Evolutionary conservation across 495 filamentous ascomycete species (phyloP).

Genomic region (Cercophora scortea): DNA sequence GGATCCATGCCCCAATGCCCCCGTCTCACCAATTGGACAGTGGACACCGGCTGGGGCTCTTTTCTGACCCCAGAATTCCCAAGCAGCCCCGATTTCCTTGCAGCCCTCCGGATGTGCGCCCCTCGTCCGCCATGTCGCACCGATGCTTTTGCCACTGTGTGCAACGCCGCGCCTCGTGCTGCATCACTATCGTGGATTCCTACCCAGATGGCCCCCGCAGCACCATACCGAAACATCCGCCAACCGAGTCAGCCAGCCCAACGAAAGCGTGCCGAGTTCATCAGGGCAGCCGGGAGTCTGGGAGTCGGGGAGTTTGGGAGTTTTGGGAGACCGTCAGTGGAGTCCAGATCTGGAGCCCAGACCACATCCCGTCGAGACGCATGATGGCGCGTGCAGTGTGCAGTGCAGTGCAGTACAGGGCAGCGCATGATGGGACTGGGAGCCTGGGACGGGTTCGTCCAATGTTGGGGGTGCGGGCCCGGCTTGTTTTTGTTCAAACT

Average conservation of each 20-base stretch:
- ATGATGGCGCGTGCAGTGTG: no score
- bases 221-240: constrained; percentile 11
- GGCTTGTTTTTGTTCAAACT: no score
- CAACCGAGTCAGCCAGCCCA: neutral
- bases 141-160: neutral
- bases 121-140: constrained; percentile 1
- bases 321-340: no score
- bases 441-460: no score
- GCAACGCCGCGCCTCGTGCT: neutral
- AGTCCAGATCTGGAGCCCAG: no score
- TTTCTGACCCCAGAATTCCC: constrained; percentile 9
- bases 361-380: no score
- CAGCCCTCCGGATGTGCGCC: constrained; percentile 7
- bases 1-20: constrained; percentile 10
- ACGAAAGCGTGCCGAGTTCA: no score
- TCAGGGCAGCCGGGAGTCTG: no score
- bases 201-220: neutral
- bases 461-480: no score
- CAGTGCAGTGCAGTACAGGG: no score
- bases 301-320: no score
- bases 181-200: neutral
- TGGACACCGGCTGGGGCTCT: constrained; percentile 8
- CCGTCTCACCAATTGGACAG: constrained; percentile 1
- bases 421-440: no score
- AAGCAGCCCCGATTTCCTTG: constrained; percentile 1